Evolutionary conservation across 495 filamentous ascomycete species (phyloP), one percentile per base, ranked within the genome.

Genomic region (Neurospora sp.): DNA sequence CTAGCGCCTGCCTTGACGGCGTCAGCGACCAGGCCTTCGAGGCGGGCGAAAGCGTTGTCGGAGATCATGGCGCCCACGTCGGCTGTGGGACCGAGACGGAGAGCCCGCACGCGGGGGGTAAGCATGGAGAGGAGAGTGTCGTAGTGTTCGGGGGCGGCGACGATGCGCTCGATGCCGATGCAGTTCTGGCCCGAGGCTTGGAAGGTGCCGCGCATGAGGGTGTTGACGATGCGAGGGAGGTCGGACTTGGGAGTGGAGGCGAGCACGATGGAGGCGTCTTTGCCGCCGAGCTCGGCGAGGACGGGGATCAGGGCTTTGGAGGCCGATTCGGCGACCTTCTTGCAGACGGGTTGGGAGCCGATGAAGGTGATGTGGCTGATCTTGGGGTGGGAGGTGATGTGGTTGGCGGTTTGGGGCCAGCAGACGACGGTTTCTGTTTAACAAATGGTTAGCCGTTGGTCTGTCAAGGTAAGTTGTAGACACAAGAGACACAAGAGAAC

Each of bases 121-220:
- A 99, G 89, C 72, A 92, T 85, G 16, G 84, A 77, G 72, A 97
- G 84, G 38, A 99, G 88, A 54, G 85, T 83, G 69, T 90, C 81
- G 85, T 98, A 98, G 59, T 90, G 85, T 23, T 83, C 83, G 1
- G 93, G 92, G 12, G 91, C 86, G 69, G 92, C 92, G 77, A 99
- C 89, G 80, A 98, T 90, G 48, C 96, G 92, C 83, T 99, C 96
- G 72, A 97, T 93, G 73, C 96, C 96, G 81, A 98, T 93, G 82
- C 96, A 99, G 83, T 99, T 99, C 79, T 99, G 96, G 1, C 96
- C 96, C n/a, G 94, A 90, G 72, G 94, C 93, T 81, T 98, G 95
- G 85, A 98, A 99, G 40, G 92, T 91, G 54, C 94, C 96, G 70
- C 96, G 90, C 84, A 98, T 89, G 74, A 98, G 87, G 74, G 94